Percentiles rank a stretch among this genome's conserved stretches.
Conservation (phyloP, 1,284 basidiomycete species). For the Apiotrichum gamsii region DNA sequence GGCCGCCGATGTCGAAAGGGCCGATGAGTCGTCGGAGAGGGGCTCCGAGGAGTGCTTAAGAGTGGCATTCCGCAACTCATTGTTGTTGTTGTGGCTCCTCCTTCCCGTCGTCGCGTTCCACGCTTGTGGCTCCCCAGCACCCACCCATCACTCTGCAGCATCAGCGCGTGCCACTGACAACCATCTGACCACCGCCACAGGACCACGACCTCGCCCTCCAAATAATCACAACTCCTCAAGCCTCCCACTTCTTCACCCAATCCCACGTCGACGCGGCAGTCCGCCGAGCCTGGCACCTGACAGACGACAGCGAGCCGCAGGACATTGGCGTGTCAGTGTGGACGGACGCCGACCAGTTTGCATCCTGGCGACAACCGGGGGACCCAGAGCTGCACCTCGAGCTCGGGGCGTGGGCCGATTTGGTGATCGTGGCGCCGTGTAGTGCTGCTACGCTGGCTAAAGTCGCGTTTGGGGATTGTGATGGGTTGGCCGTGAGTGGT, state of each 20-base stretch:
- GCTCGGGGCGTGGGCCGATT: slow-evolving; percentile 88
- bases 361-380: slow-evolving; percentile 34
- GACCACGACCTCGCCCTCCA: slow-evolving; percentile 69
- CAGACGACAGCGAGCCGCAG: neutral
- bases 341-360: slow-evolving; percentile 89
- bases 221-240: slow-evolving; percentile 70
- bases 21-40: too few species aligned
- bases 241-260: slow-evolving; percentile 68
- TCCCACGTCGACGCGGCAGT: slow-evolving; percentile 51
- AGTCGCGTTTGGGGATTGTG: slow-evolving; percentile 77
- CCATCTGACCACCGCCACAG: slow-evolving; percentile 49
- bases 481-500: slow-evolving; percentile 75
- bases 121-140: neutral
- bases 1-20: too few species aligned
- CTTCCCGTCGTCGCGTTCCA: too few species aligned
- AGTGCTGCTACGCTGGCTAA: slow-evolving; percentile 93
- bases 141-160: neutral
- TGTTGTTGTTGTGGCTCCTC: too few species aligned
- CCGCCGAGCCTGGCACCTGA: slow-evolving; percentile 3
- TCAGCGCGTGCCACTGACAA: too few species aligned
- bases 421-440: slow-evolving; percentile 88
- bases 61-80: too few species aligned
- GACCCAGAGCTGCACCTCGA: slow-evolving; percentile 13
- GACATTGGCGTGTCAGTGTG: slow-evolving; percentile 62
- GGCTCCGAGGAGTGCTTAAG: too few species aligned